These are phyloP conservation scores for Capronia epimyces DNA, from an alignment of 2,329 filamentous ascomycete genomes.

Conservation along the genomic window DNA sequence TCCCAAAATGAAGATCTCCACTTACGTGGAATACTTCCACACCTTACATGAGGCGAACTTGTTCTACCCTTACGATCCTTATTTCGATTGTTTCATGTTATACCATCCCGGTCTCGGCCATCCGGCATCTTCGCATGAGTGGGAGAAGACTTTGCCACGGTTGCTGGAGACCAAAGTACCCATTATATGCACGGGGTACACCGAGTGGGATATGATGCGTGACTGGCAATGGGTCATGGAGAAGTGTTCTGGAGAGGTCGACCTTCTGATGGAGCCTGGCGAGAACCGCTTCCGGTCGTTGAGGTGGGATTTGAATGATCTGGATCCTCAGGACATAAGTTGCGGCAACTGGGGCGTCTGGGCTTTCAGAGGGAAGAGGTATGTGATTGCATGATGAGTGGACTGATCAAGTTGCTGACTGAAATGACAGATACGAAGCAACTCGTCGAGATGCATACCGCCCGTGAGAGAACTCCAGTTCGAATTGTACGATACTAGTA, in stretches of 20 bases:
- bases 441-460: constrained; percentile 19
- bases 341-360: constrained; percentile 97
- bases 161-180: constrained; percentile 93
- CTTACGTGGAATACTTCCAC: constrained; percentile 97
- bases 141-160: constrained; percentile 82
- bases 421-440: constrained; percentile 28
- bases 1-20: constrained; percentile 90
- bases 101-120: constrained; percentile 97
- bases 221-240: constrained; percentile 87
- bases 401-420: constrained; percentile 7
- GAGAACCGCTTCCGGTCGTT: constrained; percentile 92
- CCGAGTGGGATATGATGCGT: constrained; percentile 86
- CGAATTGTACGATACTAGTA: neutral
- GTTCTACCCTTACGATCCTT: constrained; percentile 93
- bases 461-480: too few relatives aligned
- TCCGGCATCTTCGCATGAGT: constrained; percentile 87
- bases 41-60: constrained; percentile 85
- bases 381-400: constrained; percentile 33
- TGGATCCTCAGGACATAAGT: constrained; percentile 88
- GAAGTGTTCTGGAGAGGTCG: constrained; percentile 82
- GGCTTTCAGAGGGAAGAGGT: constrained; percentile 97
- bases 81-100: constrained; percentile 95
- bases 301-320: constrained; percentile 93
- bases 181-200: constrained; percentile 92
- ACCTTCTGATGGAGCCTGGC: constrained; percentile 82